Conservation (phyloP, 768 basidiomycete genomes). For the Macrocybe gigantea region DNA sequence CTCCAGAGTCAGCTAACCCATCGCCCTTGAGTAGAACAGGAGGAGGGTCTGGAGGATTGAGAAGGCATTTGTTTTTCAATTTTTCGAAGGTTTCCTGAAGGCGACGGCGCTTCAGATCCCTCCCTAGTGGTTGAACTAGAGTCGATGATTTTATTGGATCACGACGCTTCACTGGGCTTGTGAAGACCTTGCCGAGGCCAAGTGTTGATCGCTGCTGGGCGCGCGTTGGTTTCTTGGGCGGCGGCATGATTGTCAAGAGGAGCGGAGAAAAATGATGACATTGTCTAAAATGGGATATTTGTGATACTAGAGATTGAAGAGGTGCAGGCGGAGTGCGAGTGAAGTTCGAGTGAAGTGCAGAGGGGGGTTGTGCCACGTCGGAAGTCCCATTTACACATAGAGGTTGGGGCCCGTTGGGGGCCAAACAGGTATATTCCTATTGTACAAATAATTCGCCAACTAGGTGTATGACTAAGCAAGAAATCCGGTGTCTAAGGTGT, state of each 20-base stretch:
- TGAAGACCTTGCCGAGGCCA: constrained; percentile 15
- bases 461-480: not conserved
- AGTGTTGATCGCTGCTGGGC: constrained; percentile 3
- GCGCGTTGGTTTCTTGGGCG: not conserved
- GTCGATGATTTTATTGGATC: constrained; percentile 8
- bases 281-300: not conserved
- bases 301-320: no score
- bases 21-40: no score
- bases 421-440: constrained; percentile 1
- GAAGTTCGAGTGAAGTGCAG: no score
- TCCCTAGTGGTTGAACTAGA: constrained; percentile 4
- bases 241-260: not conserved
- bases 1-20: no score
- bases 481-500: constrained; percentile 2
- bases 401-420: no score
- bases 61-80: no score
- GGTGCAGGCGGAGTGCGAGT: no score
- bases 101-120: not conserved
- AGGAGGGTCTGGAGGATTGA: no score
- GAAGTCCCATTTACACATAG: not conserved
- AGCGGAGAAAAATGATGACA: not conserved
- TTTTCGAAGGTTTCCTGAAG: not conserved
- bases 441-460: not conserved
- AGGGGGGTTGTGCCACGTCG: not conserved
- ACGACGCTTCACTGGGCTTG: constrained; percentile 11